A percentile compares a stretch with the other conserved stretches of the same genome.
Evolutionary conservation across 768 basidiomycete genomes (phyloP).

Genomic region (Kwoniella sp.): DNA sequence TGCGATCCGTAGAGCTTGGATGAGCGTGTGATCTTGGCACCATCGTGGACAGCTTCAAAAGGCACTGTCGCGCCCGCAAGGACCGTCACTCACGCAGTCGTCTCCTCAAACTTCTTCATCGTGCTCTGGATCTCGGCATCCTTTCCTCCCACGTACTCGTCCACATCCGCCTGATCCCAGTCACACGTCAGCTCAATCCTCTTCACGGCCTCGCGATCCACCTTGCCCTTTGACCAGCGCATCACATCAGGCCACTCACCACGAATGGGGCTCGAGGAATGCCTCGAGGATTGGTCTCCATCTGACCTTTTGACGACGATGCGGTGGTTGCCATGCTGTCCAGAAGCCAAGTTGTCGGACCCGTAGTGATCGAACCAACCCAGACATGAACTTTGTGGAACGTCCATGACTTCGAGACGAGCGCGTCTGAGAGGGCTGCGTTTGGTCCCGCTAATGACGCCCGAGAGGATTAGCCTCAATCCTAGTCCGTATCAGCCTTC

Average conservation of each 20-base stretch:
- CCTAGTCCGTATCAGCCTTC: too few species aligned
- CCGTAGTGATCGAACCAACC: too few species aligned
- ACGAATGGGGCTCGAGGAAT: slow-evolving; percentile 95
- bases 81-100: slow-evolving; percentile 69
- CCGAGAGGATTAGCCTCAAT: too few species aligned
- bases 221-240: too few species aligned
- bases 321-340: slow-evolving; percentile 16
- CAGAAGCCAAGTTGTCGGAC: too few species aligned
- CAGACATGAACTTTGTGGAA: too few species aligned
- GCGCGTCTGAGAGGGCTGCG: too few species aligned
- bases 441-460: neutral
- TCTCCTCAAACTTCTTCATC: slow-evolving; percentile 80
- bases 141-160: slow-evolving; percentile 73
- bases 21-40: neutral
- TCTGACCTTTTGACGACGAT: slow-evolving; percentile 28
- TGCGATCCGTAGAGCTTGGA: slow-evolving; percentile 48
- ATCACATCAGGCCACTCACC: slow-evolving; percentile 55
- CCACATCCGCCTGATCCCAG: slow-evolving; percentile 68
- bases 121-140: slow-evolving; percentile 72
- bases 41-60: neutral
- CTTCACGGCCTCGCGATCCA: neutral
- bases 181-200: neutral
- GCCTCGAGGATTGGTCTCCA: slow-evolving; percentile 76
- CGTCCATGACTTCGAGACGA: too few species aligned
- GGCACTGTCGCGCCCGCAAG: neutral